phyloP scores from a whole-genome alignment of 2,329 filamentous ascomycete genomes.

The Colletotrichum sp. region DNA sequence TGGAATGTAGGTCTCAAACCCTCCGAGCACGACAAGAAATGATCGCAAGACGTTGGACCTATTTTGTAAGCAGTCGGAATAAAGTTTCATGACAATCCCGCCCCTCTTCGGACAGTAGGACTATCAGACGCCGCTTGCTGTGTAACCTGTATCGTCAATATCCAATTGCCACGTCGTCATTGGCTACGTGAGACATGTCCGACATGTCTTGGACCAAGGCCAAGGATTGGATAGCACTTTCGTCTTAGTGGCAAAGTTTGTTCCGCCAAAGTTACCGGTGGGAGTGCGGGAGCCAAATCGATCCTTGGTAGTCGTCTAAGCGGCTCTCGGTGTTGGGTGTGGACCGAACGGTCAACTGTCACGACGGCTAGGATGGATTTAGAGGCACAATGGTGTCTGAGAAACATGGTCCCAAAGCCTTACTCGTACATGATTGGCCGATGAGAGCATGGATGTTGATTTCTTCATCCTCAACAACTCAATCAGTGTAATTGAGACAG shows the following conservation, averaged over 20 bases:
- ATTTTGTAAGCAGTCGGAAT: background rate
- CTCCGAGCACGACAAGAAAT: no score
- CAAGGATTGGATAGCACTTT: background rate
- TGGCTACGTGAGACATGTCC: background rate
- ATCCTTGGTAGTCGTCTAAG: background rate
- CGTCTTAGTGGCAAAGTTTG: background rate
- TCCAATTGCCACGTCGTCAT: background rate
- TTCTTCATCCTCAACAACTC: background rate
- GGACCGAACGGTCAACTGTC: background rate
- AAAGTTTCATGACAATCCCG: background rate
- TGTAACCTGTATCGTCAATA: background rate
- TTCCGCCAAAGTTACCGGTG: background rate
- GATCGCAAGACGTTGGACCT: background rate
- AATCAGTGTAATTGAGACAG: background rate
- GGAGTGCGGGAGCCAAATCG: background rate
- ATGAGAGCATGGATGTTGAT: background rate
- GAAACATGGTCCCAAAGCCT: background rate
- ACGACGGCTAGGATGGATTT: background rate
- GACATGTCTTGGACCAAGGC: background rate
- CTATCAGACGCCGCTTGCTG: background rate
- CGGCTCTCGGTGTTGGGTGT: background rate
- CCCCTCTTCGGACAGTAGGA: background rate
- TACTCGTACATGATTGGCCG: background rate
- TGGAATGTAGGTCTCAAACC: background rate
- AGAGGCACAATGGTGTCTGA: background rate